Conservation (phyloP, 1,284 basidiomycete species). For the Tausonia pullulans region DNA sequence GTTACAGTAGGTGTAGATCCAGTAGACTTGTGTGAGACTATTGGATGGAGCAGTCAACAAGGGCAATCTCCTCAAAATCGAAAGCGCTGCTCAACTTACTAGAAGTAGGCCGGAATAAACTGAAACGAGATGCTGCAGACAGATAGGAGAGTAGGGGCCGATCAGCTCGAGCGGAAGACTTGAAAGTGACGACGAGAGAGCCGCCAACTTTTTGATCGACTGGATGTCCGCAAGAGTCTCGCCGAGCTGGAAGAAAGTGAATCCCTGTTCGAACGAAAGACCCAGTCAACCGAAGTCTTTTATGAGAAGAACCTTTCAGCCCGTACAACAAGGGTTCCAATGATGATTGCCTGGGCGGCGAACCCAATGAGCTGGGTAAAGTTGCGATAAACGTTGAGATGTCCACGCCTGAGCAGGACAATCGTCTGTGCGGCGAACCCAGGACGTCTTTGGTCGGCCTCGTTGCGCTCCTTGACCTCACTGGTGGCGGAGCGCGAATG, state of each 20-base stretch:
- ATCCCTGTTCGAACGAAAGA: conserved; percentile 16
- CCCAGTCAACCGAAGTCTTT: no score
- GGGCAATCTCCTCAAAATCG: conserved; percentile 16
- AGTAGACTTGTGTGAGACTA: conserved; percentile 26
- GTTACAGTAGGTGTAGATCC: conserved; percentile 33
- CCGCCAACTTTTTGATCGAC: conserved; percentile 28
- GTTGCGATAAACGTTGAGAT: conserved; percentile 34
- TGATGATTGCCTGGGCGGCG: conserved; percentile 28
- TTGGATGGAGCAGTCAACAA: neutral
- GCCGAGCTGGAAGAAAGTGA: conserved; percentile 22
- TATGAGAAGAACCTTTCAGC: no score
- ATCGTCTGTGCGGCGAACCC: conserved; percentile 29
- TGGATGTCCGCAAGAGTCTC: conserved; percentile 37
- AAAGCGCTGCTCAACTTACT: conserved; percentile 17
- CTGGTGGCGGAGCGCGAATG: neutral
- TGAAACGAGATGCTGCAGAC: conserved; percentile 34
- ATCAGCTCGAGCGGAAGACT: conserved; percentile 22
- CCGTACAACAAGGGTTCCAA: conserved; percentile 25
- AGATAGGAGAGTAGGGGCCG: neutral
- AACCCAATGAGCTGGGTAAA: conserved; percentile 30
- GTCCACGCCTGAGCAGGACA: conserved; percentile 29
- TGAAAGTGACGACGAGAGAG: neutral
- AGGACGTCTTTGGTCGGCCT: conserved; percentile 21
- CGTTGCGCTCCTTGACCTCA: no score
- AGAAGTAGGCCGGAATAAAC: conserved; percentile 31